A percentile compares a stretch with the other conserved stretches of the same genome.
Evolutionary conservation across 1,284 basidiomycete genomes (phyloP).

Genomic region (Porodaedalea pini): DNA sequence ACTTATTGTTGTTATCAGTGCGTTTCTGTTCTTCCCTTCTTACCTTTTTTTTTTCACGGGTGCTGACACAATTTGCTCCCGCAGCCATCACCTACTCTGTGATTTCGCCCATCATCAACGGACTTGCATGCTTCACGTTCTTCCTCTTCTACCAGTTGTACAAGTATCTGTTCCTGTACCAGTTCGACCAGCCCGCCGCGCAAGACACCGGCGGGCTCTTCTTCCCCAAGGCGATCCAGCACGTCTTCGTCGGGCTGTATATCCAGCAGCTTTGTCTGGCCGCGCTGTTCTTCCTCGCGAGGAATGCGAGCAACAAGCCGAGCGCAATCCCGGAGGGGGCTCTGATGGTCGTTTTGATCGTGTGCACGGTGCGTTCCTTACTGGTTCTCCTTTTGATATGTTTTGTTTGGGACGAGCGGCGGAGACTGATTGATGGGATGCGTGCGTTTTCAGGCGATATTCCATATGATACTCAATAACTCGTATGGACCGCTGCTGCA

Average conservation of each 20-base stretch:
- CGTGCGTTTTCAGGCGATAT: conserved; percentile 48
- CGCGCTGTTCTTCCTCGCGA: conserved; percentile 85
- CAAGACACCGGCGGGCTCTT: conserved; percentile 91
- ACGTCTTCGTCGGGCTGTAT: conserved; percentile 90
- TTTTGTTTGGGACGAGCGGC: too few relatives aligned
- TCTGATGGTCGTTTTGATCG: conserved; percentile 81
- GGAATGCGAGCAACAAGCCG: conserved; percentile 46
- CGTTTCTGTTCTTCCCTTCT: background rate
- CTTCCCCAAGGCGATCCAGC: conserved; percentile 92
- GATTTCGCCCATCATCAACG: conserved; percentile 93
- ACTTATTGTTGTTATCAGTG: conserved; percentile 65
- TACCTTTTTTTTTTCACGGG: background rate
- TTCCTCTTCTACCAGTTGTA: conserved; percentile 81
- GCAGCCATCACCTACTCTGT: conserved; percentile 75
- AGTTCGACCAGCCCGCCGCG: conserved; percentile 68
- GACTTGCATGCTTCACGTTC: conserved; percentile 82
- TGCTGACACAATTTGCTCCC: background rate
- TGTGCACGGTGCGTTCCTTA: conserved; percentile 61
- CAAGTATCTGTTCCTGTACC: conserved; percentile 87
- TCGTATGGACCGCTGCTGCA: conserved; percentile 65
- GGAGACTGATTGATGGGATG: too few relatives aligned
- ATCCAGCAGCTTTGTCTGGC: conserved; percentile 79
- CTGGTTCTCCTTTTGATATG: background rate
- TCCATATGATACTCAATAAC: conserved; percentile 63
- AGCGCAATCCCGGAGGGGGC: conserved; percentile 70